Evolutionary conservation across 345 rosid genomes (phyloP).

Genomic region (Dipteronia sinensis): DNA sequence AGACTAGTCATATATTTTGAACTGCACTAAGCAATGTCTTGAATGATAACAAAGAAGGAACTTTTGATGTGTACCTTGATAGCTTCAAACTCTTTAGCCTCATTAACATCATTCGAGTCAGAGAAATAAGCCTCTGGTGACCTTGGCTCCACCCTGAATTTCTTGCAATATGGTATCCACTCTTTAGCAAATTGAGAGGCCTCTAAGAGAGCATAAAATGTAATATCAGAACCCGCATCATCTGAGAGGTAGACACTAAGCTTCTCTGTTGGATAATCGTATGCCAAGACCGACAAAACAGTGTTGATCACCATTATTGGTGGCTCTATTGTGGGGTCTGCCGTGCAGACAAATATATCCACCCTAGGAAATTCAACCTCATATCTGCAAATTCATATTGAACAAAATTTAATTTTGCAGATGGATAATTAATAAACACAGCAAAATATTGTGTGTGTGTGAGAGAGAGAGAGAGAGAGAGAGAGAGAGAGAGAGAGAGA

Average conservation of each 20-base stretch:
- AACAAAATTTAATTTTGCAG: no score
- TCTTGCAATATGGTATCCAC: constrained; percentile 71
- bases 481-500: constrained; percentile 25
- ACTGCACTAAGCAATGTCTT: neutral
- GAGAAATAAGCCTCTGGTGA: constrained; percentile 62
- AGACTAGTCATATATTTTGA: no score
- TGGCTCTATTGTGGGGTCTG: constrained; percentile 74
- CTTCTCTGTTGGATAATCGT: constrained; percentile 60
- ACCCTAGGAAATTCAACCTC: constrained; percentile 48
- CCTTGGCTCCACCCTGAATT: constrained; percentile 52
- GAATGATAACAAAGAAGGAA: neutral
- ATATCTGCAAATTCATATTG: neutral
- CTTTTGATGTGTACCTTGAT: constrained; percentile 23
- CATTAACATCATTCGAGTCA: neutral
- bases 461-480: no score
- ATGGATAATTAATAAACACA: no score
- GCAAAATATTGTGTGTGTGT: no score
- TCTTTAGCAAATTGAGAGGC: constrained; percentile 47
- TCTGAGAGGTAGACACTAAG: constrained; percentile 69
- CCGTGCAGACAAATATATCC: constrained; percentile 76
- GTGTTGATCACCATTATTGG: constrained; percentile 72
- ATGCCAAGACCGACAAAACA: constrained; percentile 57
- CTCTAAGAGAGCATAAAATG: constrained; percentile 60
- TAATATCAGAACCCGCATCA: constrained; percentile 62
- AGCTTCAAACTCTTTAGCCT: constrained; percentile 9